phyloP scores from a whole-genome alignment of 345 rosid species.

The Eucalyptus marginata region DNA sequence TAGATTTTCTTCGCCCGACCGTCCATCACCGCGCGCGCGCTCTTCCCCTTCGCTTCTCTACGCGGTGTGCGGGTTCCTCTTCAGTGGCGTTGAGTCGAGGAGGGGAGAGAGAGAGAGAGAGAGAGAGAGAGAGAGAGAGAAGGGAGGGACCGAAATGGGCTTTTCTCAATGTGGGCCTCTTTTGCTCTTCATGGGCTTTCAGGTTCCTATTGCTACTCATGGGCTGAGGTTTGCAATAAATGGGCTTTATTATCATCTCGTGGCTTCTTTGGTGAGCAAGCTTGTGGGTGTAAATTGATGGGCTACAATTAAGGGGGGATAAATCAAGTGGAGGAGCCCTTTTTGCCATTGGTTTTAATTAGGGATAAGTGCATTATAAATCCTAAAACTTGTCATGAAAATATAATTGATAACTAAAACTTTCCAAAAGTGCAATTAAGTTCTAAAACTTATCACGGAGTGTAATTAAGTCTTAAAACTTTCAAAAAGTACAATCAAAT shows the following conservation, averaged over 20 bases:
- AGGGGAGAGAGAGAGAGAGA: too few species aligned
- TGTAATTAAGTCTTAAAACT: rapidly evolving
- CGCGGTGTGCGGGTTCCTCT: background rate
- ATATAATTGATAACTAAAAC: too few species aligned
- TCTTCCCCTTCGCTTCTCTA: background rate
- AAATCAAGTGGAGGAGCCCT: background rate
- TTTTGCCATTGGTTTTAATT: background rate
- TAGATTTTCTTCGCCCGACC: background rate
- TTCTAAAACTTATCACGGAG: too few species aligned
- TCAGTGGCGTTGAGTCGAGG: background rate
- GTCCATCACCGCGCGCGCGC: background rate
- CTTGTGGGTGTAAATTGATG: background rate
- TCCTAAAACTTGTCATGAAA: rapidly evolving
- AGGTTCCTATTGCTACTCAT: background rate
- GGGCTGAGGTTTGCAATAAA: background rate
- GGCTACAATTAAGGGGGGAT: background rate
- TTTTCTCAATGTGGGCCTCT: background rate
- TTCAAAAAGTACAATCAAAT: too few species aligned
- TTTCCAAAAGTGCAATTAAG: too few species aligned
- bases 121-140: too few species aligned
- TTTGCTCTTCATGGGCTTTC: background rate
- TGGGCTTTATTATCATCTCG: background rate
- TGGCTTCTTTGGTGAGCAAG: background rate
- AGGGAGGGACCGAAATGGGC: background rate
- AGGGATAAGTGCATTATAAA: background rate